Evolutionary conservation across 1,284 basidiomycete species (phyloP), one percentile per base, ranked within the genome.

Genomic region (Wolfiporia cocos): DNA sequence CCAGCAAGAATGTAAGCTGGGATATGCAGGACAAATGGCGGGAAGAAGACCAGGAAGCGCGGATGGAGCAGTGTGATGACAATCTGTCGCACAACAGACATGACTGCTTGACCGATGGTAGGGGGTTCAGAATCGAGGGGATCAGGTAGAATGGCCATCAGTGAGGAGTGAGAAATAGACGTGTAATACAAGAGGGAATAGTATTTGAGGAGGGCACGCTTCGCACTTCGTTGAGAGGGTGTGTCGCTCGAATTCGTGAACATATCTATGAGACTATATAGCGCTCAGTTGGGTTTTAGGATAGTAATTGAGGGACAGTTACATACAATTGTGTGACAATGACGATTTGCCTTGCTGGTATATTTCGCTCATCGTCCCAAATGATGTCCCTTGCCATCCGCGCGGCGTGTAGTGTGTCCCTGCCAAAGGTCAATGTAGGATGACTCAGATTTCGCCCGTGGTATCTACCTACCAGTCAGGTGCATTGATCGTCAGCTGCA

Each of bases 341-440:
- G 17, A 89, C 78, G 56, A 86, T 93, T 46, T 92, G 76, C 28
- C 80, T 73, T 17, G 92, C 71, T 28, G 80, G 69, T 34, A 95
- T 74, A 26, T 76, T 71, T 39, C 74, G 73, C 42, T 86, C 79
- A 41, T 77, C 72, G 52, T 82, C 79, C 86, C 88, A 96, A 18
- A 95, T 68, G 36, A 97, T 69, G 57, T 95, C 87, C 40, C 88
- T 71, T 2, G 92, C 91, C 76, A 92, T 90, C 40, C 81, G 75
- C 4, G 88, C 87, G 15, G 78, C 80, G 57, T 86, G 86, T 4
- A 88, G 69, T 0, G 87, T 86, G 48, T 92, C 83, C 91, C 90
- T 93, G 51, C 11, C 30, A 29, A 11, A 22, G 19, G 32, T 18
- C n/a, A 10, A 7, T 6, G 17, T 15, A 12, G 6, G 17, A 39